Conservation (phyloP, 73 alveolate genomes). For the Tetrahymena malaccensis region DNA sequence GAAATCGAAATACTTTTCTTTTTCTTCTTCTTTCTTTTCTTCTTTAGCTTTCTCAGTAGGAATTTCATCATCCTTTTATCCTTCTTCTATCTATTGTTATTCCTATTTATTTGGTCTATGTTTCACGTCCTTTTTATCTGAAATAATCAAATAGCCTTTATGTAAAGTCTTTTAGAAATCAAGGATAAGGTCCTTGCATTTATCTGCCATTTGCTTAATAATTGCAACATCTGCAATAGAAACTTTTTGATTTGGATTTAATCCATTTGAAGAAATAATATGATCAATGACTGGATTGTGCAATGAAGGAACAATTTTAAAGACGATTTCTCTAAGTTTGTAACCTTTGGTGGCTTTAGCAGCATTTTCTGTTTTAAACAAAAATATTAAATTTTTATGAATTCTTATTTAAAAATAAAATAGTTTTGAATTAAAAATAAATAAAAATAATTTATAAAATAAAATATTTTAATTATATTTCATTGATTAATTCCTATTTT, state of each 20-base stretch:
- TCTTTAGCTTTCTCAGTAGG: slow-evolving; percentile 16
- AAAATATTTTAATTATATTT: too few relatives aligned
- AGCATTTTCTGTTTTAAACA: neutral
- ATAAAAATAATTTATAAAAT: too few relatives aligned
- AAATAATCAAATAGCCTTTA: slow-evolving; percentile 5
- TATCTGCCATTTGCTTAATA: slow-evolving; percentile 47
- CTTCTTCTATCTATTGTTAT: neutral
- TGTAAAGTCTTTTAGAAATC: slow-evolving; percentile 8
- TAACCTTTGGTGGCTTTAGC: neutral
- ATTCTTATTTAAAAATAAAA: neutral
- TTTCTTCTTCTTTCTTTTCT: slow-evolving; percentile 33
- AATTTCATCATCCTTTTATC: neutral
- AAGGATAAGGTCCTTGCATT: slow-evolving; percentile 41
- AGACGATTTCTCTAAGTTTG: slow-evolving; percentile 46
- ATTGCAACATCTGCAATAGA: slow-evolving; percentile 33
- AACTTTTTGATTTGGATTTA: slow-evolving; percentile 46
- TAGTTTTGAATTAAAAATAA: too few relatives aligned
- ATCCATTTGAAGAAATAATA: slow-evolving; percentile 40
- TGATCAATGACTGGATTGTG: slow-evolving; percentile 65
- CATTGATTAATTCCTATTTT: too few relatives aligned
- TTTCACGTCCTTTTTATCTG: neutral
- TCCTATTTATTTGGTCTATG: neutral
- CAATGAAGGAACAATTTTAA: slow-evolving; percentile 66
- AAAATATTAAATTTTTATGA: too few relatives aligned
- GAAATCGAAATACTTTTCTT: slow-evolving; percentile 46